Base-by-base conservation (phyloP, 176 grass and related monocot genomes). In the Areca catechu region DNA sequence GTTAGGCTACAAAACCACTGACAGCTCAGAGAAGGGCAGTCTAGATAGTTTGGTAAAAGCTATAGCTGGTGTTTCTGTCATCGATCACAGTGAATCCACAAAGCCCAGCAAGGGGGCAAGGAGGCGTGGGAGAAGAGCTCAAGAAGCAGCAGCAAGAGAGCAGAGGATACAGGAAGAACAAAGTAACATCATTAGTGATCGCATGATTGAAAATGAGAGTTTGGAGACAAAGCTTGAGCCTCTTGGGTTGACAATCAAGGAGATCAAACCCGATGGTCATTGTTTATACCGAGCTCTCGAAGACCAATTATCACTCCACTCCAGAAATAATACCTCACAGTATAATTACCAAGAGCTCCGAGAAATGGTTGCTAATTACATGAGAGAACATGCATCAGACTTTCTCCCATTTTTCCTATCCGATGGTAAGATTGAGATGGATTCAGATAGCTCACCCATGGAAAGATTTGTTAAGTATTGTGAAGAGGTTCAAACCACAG, bases 231-330 rank as follows among this genome's bases (percentile, higher is more conserved):
- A 84, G 66, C 81, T 97, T 0, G 83, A 88, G 20, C 86, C 92
- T 15, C 66, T 91, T 61, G 86, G 86, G 24, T 50, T 97, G 61
- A 85, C 61, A 20, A 82, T 97, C 20, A 77, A 80, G 55, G 92
- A 97, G 74, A 88, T 91, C 62, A 97, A 91, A 67, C 92, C 92
- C 50, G 92, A 97, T 16, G 92, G 86, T 4, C 80, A 97, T 56
- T 97, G 92, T 77, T 65, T 97, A n/a, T 97, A 97, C 72, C 80
- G 92, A 56, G 92, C 92, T 62, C 69, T 97, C 0, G 92, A 97
- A 73, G 82, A 91, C 57, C 92, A 97, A 70, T 71, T 96, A 6
- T 80, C 76, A 29, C 69, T 88, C 54, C 48, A 69, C 72, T 76
- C 73, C 60, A 73, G 59, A 48, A 65, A 71, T 12, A 65, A 71